Conservation (phyloP, 768 basidiomycete species). For the Paxillus rubicundulus region DNA sequence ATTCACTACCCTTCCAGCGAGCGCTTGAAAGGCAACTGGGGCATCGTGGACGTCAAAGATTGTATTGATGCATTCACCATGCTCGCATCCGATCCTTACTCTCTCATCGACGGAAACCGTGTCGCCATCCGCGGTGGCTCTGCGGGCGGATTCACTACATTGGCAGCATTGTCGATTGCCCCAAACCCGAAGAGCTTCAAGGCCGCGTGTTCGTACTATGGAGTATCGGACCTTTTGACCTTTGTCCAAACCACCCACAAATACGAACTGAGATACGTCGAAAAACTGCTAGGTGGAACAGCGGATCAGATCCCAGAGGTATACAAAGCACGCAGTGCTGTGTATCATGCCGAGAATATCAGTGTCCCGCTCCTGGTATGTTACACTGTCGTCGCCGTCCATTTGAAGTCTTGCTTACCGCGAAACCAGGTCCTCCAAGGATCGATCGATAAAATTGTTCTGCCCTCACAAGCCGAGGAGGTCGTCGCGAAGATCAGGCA, state of each 20-base stretch:
- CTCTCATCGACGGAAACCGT: slow-evolving; percentile 59
- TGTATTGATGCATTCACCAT: slow-evolving; percentile 38
- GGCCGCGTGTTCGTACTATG: slow-evolving; percentile 50
- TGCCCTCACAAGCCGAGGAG: slow-evolving; percentile 50
- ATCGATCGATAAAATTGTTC: slow-evolving; percentile 56
- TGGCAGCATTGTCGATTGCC: slow-evolving; percentile 46
- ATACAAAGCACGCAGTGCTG: slow-evolving; percentile 56
- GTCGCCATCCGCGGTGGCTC: slow-evolving; percentile 67
- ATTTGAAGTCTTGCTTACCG: neutral
- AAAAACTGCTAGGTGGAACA: slow-evolving; percentile 57
- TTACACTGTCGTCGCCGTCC: slow-evolving; percentile 34
- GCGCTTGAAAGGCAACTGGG: slow-evolving; percentile 64
- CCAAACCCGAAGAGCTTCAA: slow-evolving; percentile 59
- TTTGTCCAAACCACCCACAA: slow-evolving; percentile 65
- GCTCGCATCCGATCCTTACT: slow-evolving; percentile 29
- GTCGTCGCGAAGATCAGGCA: neutral
- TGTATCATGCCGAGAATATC: slow-evolving; percentile 59
- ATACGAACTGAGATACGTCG: slow-evolving; percentile 57
- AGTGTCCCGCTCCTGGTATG: slow-evolving; percentile 56
- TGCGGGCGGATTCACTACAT: slow-evolving; percentile 68
- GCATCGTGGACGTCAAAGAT: slow-evolving; percentile 66
- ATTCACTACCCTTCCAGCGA: slow-evolving; percentile 32
- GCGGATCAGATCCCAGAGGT: slow-evolving; percentile 48
- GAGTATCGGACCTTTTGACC: slow-evolving; percentile 56
- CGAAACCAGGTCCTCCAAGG: slow-evolving; percentile 58